Base-by-base conservation (phyloP, 129 eudicot species). In the Arctium minus region DNA sequence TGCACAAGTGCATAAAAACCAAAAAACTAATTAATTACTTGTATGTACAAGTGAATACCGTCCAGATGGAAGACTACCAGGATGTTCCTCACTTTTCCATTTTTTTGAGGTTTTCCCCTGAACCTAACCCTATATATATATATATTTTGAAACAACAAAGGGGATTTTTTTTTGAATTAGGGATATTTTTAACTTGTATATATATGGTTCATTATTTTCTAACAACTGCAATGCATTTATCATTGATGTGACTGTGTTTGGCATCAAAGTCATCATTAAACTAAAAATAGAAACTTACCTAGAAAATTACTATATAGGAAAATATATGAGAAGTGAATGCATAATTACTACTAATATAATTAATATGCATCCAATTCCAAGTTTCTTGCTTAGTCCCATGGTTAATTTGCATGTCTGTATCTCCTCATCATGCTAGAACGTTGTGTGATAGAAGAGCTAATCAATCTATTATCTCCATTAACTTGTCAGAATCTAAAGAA, bases 251-350 rank as follows among this genome's bases (percentile, higher is more conserved):
- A 70, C 40, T 79, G 44, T 44, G 69, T 42, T 79, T 30, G 44
- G 10, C 44, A 79, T 69, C 64, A 69, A 78, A 13, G n/a, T 68
- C 67, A 69, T 31, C 68, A 79, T 67, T 13, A 79, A 79, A 60
- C 65, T 79, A 37, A 65, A 78, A 78, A 67, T 78, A 38, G 37
- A 78, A 64, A 40, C 74, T 60, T 18, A 13, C 8, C 60, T 11
- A 42, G 13, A 42, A 69, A 69, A 31, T 17, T 8, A 40, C 56
- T 36, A 73, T 38, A 38, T 37, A 73, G 17, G 44, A 37, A 53
- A 8, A 18, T 18, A 67, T 35, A 68, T 68, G 75, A 68, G 75
- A 79, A 79, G 36, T 79, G 42, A 42, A 69, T 32, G 35, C 75
- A 79, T 79, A 71, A 9, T 9, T 70, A 69, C 36, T 10, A 13